Evolutionary conservation across 2,329 filamentous ascomycete species (phyloP), one percentile per base, ranked within the genome.

Genomic region (Cladophialophora psammophila): DNA sequence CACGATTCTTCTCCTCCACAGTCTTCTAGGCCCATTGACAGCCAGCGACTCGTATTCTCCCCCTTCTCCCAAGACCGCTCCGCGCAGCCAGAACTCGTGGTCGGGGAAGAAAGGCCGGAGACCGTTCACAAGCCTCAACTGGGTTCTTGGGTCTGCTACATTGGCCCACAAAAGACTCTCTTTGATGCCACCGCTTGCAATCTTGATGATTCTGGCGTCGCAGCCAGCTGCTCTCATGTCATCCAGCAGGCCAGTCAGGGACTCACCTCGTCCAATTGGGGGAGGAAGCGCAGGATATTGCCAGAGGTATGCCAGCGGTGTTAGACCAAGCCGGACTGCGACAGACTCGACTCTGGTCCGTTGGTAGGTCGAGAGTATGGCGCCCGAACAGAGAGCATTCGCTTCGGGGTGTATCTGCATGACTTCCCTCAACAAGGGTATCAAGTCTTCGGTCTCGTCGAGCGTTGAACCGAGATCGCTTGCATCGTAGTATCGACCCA

Each of bases 41-140:
- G 95, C 93, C 60, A 98, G 81, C 35, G 93, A 98, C 84, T 98
- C 95, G 78, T 96, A 98, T 81, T 98, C 95, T 3, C 95, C 95
- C 5, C 95, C 95, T 77, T 98, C 95, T 0, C 95, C 95, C 18
- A 98, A 80, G 9, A 94, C 87, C 8, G 91, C 91, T 0, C 91
- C 93, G 81, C 67, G 86, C 82, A 74, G 80, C 81, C 68, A 85
- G 80, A 53, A 91, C 45, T 74, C 74, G 5, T 67, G 54, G 3
- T 68, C 72, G 4, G 58, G 72, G 13, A 76, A 90, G 79, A 96
- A 96, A 69, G 87, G 76, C 64, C 72, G 76, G 75, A 84, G 79
- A 32, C 76, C 83, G 68, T 81, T 84, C 35, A 81, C 78, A 61
- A 91, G 74, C 52, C 80, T 79, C 59, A 73, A 75, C 62, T 85